A percentile compares a stretch with the other conserved stretches of the same genome.
These are phyloP conservation scores for Knufia fluminis DNA, from an alignment of 2,329 filamentous ascomycete genomes.

Conservation along the genomic window DNA sequence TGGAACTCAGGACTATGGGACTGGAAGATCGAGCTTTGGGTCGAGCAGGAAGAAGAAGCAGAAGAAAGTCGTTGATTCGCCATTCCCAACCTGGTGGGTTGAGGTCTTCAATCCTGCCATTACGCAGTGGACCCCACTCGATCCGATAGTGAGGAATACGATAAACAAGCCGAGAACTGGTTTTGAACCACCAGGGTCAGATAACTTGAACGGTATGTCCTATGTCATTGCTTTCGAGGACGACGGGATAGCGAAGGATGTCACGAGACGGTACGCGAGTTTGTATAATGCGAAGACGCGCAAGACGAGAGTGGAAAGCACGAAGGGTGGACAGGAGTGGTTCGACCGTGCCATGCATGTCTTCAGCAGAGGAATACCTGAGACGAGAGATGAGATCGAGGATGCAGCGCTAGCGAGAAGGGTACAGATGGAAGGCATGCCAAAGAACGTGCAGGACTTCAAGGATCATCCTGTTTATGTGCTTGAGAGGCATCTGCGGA, in stretches of 20 bases:
- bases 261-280: slow-evolving; percentile 80
- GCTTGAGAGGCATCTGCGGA: slow-evolving; percentile 71
- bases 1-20: slow-evolving; percentile 16
- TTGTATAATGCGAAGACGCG: slow-evolving; percentile 85
- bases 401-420: slow-evolving; percentile 62
- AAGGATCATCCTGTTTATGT: slow-evolving; percentile 78
- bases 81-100: slow-evolving; percentile 85
- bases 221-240: slow-evolving; percentile 83
- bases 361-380: slow-evolving; percentile 35
- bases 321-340: slow-evolving; percentile 48
- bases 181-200: slow-evolving; percentile 74
- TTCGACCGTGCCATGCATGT: slow-evolving; percentile 38
- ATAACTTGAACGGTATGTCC: slow-evolving; percentile 64
- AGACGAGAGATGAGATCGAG: slow-evolving; percentile 75
- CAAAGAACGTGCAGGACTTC: slow-evolving; percentile 75
- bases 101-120: slow-evolving; percentile 78
- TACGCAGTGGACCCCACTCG: slow-evolving; percentile 85
- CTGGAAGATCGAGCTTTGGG: slow-evolving; percentile 4
- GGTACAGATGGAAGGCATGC: slow-evolving; percentile 72
- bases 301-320: slow-evolving; percentile 66
- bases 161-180: slow-evolving; percentile 61
- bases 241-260: slow-evolving; percentile 68
- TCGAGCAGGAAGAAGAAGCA: slow-evolving; percentile 3
- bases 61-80: slow-evolving; percentile 46
- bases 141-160: slow-evolving; percentile 71